These are phyloP conservation scores for Fusarium sp. DNA, from an alignment of 2,329 filamentous ascomycete species.

Conservation along the genomic window DNA sequence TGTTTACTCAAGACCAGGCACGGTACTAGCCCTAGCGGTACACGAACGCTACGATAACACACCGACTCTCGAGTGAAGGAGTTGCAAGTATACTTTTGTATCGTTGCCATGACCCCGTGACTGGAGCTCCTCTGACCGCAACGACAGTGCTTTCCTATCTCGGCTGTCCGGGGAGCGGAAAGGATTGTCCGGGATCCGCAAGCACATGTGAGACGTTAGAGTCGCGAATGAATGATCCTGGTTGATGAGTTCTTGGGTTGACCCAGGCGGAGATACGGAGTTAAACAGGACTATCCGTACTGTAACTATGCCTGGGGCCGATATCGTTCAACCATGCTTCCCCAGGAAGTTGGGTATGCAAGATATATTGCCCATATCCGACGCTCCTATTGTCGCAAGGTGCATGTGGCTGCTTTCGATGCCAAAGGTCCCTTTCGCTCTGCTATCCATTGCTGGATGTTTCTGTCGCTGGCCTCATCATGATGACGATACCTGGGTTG, in stretches of 20 bases:
- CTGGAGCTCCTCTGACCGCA: slow-evolving; percentile 43
- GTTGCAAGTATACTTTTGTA: slow-evolving; percentile 37
- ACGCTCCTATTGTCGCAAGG: slow-evolving; percentile 30
- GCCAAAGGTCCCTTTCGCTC: neutral
- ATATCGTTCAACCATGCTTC: slow-evolving; percentile 21
- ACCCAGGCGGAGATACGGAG: slow-evolving; percentile 17
- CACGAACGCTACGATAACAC: slow-evolving; percentile 32
- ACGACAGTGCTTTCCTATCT: slow-evolving; percentile 23
- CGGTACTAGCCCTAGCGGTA: slow-evolving; percentile 20
- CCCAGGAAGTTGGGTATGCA: slow-evolving; percentile 41
- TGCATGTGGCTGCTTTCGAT: slow-evolving; percentile 4
- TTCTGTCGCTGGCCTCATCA: slow-evolving; percentile 15
- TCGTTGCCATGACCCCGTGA: slow-evolving; percentile 33
- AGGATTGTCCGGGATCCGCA: slow-evolving; percentile 33
- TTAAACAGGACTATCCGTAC: slow-evolving; percentile 11
- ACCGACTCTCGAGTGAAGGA: slow-evolving; percentile 23
- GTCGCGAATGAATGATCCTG: slow-evolving; percentile 23
- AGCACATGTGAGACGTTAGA: slow-evolving; percentile 30
- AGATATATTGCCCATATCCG: slow-evolving; percentile 37
- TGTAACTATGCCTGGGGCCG: slow-evolving; percentile 17
- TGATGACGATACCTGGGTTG: slow-evolving; percentile 2
- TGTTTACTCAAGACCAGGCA: slow-evolving; percentile 31
- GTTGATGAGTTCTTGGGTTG: slow-evolving; percentile 11
- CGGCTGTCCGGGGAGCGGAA: slow-evolving; percentile 33
- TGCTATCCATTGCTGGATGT: neutral